Base-by-base conservation (phyloP, 768 basidiomycete species). In the Mycena filopes region DNA sequence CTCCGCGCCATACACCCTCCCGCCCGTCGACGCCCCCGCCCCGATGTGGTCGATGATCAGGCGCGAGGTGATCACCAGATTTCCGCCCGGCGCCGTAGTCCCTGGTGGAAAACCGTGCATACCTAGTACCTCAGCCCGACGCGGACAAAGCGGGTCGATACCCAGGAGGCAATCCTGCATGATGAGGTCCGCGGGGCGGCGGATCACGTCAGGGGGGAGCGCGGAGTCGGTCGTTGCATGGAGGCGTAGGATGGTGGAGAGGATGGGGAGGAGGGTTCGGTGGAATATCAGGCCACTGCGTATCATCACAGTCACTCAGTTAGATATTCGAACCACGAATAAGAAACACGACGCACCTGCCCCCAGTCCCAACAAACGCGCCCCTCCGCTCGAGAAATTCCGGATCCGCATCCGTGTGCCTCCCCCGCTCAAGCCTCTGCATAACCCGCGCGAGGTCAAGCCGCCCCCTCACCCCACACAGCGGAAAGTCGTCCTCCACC, bases 151-250 rank as follows among this genome's bases (percentile, higher is more conserved):
- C 2, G 79, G 78, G 65, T 82, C 79, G 11, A 48, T 58, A 11
- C 81, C 82, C 6, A 81, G 69, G 31, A 83, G 72, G 62, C 81
- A 83, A 40, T 83, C 82, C 60, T 83, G 82, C 60, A 82, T 72
- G 47, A 82, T 72, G 16, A 81, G 60, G 36, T 82, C 82, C 16
- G 80, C 69, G 9, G 82, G 78, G 50, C 79, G 77, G 10, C 69
- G 72, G 47, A 63, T 36, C 25, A 77, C 67, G 26, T 71, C 73
- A 2, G 72, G 64, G 2, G 77, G 75, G 12, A 81, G 65, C 46
- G 71, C 74, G 3, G 78, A 75, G 13, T 48, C 33, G 0, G 63
- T 60, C 15, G 73, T 72, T 20, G 81, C 76, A 29, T 82, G 74
- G 13, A 76, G 51, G 2, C 72, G 73, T 41, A 82, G 68, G 20